A percentile compares a stretch with the other conserved stretches of the same genome.
Conservation (phyloP, 1,139 yeast genomes). For the Pichia inconspicua region DNA sequence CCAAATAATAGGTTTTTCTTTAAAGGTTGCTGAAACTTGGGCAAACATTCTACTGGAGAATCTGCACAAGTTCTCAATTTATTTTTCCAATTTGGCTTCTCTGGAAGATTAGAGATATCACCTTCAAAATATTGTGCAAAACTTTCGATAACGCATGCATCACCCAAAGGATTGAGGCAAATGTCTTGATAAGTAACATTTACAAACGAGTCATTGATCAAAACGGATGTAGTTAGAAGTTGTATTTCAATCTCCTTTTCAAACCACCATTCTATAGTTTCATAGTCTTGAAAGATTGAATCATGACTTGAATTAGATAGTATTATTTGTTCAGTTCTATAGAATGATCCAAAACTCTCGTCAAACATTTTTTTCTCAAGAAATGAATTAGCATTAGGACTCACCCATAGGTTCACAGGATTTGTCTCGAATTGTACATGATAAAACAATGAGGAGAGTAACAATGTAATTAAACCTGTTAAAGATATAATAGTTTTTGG, state of each 20-base stretch:
- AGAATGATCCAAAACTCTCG: constrained; percentile 82
- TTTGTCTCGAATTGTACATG: constrained; percentile 60
- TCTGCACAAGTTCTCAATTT: constrained; percentile 54
- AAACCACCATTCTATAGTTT: constrained; percentile 81
- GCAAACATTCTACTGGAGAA: constrained; percentile 85
- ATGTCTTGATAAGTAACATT: constrained; percentile 48
- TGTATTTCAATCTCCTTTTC: constrained; percentile 55
- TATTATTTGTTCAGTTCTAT: constrained; percentile 78
- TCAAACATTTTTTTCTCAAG: constrained; percentile 67
- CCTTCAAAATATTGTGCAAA: constrained; percentile 84
- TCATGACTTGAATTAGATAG: constrained; percentile 58
- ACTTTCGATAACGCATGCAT: constrained; percentile 81
- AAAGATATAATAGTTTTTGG: constrained; percentile 49
- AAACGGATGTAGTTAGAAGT: constrained; percentile 18
- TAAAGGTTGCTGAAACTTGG: constrained; percentile 85
- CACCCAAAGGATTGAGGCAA: constrained; percentile 78
- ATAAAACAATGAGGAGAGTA: constrained; percentile 47
- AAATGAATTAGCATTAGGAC: constrained; percentile 67
- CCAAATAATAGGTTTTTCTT: constrained; percentile 67
- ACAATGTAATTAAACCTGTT: constrained; percentile 36
- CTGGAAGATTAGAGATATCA: constrained; percentile 42
- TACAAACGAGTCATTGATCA: constrained; percentile 14
- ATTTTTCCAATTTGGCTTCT: constrained; percentile 41
- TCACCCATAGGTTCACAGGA: constrained; percentile 86
- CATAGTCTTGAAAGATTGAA: constrained; percentile 51